Evolutionary conservation across 2,329 filamentous ascomycete genomes (phyloP).

Genomic region (Scedosporium aurantiacum): DNA sequence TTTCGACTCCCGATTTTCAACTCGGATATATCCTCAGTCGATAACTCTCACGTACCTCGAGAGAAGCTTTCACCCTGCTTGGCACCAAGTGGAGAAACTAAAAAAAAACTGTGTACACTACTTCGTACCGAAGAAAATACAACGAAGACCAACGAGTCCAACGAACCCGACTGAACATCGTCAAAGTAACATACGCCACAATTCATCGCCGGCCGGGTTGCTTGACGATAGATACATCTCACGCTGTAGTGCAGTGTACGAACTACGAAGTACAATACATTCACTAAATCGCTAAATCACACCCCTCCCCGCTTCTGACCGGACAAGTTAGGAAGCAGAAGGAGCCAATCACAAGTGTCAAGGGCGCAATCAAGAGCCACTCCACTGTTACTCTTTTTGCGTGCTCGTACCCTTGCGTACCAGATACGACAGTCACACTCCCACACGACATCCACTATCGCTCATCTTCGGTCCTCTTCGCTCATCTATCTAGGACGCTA

Average conservation of each 20-base stretch:
- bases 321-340: constrained; percentile 5
- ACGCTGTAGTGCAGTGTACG: too few species aligned
- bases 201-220: too few species aligned
- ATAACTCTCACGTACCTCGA: neutral
- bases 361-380: neutral
- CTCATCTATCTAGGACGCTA: too few species aligned
- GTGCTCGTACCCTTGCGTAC: neutral
- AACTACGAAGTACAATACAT: too few species aligned
- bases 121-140: too few species aligned
- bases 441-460: neutral
- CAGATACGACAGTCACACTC: neutral
- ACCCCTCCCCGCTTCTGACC: neutral
- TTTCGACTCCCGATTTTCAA: too few species aligned
- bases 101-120: neutral
- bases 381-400: neutral
- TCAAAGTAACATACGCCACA: neutral
- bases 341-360: neutral
- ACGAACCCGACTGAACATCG: neutral
- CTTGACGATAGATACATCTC: too few species aligned
- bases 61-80: neutral
- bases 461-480: neutral
- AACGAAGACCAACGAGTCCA: neutral
- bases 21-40: too few species aligned
- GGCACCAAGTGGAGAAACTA: neutral
- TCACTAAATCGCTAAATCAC: neutral